These are phyloP conservation scores for Apiospora pterosperma DNA, from an alignment of 2,329 filamentous ascomycete genomes.

Conservation along the genomic window DNA sequence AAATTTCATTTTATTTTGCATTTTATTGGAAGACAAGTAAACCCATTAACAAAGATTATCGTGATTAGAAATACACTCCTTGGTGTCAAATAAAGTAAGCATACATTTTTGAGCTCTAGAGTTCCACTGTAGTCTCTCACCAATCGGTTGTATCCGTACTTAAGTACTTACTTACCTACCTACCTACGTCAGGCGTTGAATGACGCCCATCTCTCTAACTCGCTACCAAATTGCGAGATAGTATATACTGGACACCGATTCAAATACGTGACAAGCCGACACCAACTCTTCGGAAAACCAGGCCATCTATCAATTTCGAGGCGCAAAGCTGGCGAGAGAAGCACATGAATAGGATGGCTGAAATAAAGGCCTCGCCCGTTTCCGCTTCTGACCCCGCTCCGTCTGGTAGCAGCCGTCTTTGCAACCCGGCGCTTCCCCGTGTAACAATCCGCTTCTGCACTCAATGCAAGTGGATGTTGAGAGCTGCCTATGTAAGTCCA, in stretches of 20 bases:
- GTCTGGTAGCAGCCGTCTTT: not conserved
- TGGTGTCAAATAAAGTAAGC: too few species aligned
- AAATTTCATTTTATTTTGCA: too few species aligned
- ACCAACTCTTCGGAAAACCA: not conserved
- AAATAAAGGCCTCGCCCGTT: not conserved
- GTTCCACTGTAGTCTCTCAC: too few species aligned
- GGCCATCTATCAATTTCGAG: not conserved
- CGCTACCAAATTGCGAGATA: not conserved
- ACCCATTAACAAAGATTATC: too few species aligned
- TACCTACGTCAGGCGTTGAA: too few species aligned
- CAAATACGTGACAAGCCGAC: not conserved
- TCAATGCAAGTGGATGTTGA: constrained; percentile 88
- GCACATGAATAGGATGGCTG: not conserved
- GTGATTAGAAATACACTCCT: too few species aligned
- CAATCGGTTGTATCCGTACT: too few species aligned
- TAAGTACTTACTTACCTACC: too few species aligned
- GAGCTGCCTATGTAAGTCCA: constrained; percentile 75
- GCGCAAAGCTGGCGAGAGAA: not conserved
- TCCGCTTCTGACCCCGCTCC: not conserved
- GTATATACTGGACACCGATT: too few species aligned
- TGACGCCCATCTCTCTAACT: too few species aligned
- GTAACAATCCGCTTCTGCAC: constrained; percentile 91
- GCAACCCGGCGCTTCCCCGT: constrained; percentile 50
- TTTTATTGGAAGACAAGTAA: too few species aligned
- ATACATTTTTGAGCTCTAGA: too few species aligned